These are phyloP conservation scores for Lachnellula arida DNA, from an alignment of 2,329 filamentous ascomycete genomes.

Conservation along the genomic window DNA sequence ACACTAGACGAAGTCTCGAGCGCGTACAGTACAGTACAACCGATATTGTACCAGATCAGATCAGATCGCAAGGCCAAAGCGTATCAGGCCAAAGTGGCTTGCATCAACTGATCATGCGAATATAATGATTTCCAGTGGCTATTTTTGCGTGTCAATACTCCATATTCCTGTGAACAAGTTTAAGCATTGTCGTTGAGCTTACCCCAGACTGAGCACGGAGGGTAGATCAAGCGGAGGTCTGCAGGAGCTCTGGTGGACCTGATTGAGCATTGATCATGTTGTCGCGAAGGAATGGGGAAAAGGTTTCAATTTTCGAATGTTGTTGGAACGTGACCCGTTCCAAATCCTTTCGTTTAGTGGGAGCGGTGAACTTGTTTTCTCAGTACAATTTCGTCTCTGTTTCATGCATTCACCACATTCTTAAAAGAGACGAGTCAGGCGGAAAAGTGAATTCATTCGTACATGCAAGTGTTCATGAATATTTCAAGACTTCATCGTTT, in stretches of 20 bases:
- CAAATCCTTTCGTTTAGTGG: neutral
- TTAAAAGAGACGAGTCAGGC: neutral
- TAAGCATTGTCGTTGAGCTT: neutral
- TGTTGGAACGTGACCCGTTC: neutral
- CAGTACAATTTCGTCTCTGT: neutral
- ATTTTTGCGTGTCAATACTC: neutral
- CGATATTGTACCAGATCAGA: neutral
- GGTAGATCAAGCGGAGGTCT: no score
- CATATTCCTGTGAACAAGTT: neutral
- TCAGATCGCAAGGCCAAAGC: neutral
- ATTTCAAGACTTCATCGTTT: no score
- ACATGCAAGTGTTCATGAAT: no score
- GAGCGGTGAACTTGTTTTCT: neutral
- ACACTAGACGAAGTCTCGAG: no score
- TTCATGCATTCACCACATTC: no score
- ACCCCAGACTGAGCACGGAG: neutral
- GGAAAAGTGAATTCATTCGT: no score
- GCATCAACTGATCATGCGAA: neutral
- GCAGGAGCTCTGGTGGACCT: no score
- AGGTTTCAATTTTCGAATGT: neutral
- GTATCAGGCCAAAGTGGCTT: neutral
- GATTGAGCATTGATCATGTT: neutral
- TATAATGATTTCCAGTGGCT: neutral
- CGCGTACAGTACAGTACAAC: no score
- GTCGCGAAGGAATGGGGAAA: neutral